A percentile compares a stretch with the other conserved stretches of the same genome.
Conservation (phyloP, 305 asterid genomes). For the Fraxinus paxiana region DNA sequence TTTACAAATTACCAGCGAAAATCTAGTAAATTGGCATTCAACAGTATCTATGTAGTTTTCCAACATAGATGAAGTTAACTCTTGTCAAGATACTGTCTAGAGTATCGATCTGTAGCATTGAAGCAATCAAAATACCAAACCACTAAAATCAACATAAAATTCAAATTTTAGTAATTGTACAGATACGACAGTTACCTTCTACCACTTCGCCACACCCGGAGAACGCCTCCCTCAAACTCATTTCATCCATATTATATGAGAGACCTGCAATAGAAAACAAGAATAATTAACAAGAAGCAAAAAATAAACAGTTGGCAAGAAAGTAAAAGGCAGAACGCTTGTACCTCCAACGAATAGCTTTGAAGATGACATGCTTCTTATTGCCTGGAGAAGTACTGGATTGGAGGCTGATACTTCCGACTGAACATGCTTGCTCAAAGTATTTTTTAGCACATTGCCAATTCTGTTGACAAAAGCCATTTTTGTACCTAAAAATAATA, state of each 20-base stretch:
- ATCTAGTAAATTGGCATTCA: background rate
- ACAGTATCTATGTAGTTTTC: background rate
- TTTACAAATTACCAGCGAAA: background rate
- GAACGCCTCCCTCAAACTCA: constrained; percentile 68
- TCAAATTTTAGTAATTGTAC: background rate
- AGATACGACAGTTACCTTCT: constrained; percentile 48
- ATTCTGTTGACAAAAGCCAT: constrained; percentile 80
- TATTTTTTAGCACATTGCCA: constrained; percentile 53
- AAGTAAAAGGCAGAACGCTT: background rate
- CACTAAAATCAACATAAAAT: background rate
- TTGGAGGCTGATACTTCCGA: constrained; percentile 43
- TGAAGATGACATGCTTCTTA: constrained; percentile 80
- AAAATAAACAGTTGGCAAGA: background rate
- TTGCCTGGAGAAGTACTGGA: constrained; percentile 57
- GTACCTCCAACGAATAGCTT: constrained; percentile 91
- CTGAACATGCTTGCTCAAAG: constrained; percentile 40
- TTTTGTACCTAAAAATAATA: constrained; percentile 32
- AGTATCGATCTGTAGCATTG: background rate
- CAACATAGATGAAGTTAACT: background rate
- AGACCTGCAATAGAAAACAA: constrained; percentile 52
- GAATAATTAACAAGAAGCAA: background rate
- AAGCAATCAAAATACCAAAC: background rate
- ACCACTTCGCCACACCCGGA: constrained; percentile 72
- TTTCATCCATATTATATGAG: constrained; percentile 66
- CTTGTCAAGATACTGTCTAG: background rate